phyloP scores from a whole-genome alignment of 768 basidiomycete genomes.

The Albatrellus ellisii region DNA sequence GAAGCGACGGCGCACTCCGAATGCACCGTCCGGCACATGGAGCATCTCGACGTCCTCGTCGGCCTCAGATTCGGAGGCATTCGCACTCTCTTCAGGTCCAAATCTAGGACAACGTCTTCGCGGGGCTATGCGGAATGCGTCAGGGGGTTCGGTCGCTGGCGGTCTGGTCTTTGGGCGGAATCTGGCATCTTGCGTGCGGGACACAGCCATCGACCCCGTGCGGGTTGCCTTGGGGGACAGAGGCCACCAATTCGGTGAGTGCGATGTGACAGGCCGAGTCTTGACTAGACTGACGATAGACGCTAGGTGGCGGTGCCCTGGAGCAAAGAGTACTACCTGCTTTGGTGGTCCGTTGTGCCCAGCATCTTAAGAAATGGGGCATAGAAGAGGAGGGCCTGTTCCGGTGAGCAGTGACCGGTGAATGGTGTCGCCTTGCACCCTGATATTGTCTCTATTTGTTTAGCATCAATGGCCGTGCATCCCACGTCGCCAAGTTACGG shows the following conservation, averaged over 20 bases:
- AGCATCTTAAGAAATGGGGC: slow-evolving; percentile 75
- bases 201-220: slow-evolving; percentile 34
- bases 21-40: slow-evolving; percentile 46
- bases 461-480: slow-evolving; percentile 74
- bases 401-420: slow-evolving; percentile 34
- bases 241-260: slow-evolving; percentile 1
- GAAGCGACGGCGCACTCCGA: slow-evolving; percentile 39
- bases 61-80: slow-evolving; percentile 29
- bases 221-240: slow-evolving; percentile 4
- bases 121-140: slow-evolving; percentile 30
- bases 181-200: slow-evolving; percentile 38
- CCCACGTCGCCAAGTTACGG: slow-evolving; percentile 64
- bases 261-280: slow-evolving; percentile 4
- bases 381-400: slow-evolving; percentile 80
- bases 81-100: slow-evolving; percentile 26
- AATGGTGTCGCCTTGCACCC: not conserved
- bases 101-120: slow-evolving; percentile 42
- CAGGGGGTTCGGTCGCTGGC: slow-evolving; percentile 20
- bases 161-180: slow-evolving; percentile 60
- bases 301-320: not conserved
- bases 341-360: slow-evolving; percentile 67
- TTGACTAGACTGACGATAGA: slow-evolving; percentile 1
- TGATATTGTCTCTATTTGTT: slow-evolving; percentile 9
- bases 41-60: slow-evolving; percentile 37
- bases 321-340: slow-evolving; percentile 43